Evolutionary conservation across 257 asterid species (phyloP), one percentile per base, ranked within the genome.

Genomic region (Lavandula angustifolia): DNA sequence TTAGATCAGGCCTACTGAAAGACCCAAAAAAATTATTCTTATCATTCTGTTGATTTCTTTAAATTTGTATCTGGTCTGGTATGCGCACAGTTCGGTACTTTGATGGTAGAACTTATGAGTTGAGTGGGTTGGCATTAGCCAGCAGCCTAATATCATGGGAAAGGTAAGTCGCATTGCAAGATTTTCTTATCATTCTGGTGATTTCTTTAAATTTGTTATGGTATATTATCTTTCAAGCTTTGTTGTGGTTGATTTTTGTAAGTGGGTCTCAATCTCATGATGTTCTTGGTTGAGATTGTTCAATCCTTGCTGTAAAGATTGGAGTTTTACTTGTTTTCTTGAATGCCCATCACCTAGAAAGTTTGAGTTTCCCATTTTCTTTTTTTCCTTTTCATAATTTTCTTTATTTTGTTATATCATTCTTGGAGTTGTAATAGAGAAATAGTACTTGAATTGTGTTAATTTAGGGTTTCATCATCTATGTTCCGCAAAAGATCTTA

Each of bases 41-140:
- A n/a, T n/a, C n/a, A n/a, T n/a, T n/a, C n/a, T n/a, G n/a, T n/a
- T n/a, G n/a, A n/a, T n/a, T n/a, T n/a, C n/a, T n/a, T n/a, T n/a
- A n/a, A n/a, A n/a, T n/a, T n/a, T n/a, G 98, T 66, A 92, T 92
- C 37, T 92, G 96, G 98, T 92, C 98, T 38, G 98, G 96, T 71
- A 92, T 92, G n/a, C n/a, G n/a, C n/a, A n/a, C n/a, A n/a, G n/a
- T n/a, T n/a, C n/a, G n/a, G n/a, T n/a, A n/a, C n/a, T n/a, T n/a
- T n/a, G n/a, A n/a, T n/a, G n/a, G n/a, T n/a, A n/a, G 98, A 82
- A 92, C 98, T 8, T 92, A 89, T 18, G 92, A 89, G 73, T 92
- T n/a, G n/a, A n/a, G n/a, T n/a, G 98, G 98, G 96, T 92, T 62
- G 96, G 98, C 68, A 84, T 92, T 67, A 89, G 96, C 82, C 79